A percentile compares a stretch with the other conserved stretches of the same genome.
Conservation (phyloP, 306 rosid species). For the Acacia crassicarpa region DNA sequence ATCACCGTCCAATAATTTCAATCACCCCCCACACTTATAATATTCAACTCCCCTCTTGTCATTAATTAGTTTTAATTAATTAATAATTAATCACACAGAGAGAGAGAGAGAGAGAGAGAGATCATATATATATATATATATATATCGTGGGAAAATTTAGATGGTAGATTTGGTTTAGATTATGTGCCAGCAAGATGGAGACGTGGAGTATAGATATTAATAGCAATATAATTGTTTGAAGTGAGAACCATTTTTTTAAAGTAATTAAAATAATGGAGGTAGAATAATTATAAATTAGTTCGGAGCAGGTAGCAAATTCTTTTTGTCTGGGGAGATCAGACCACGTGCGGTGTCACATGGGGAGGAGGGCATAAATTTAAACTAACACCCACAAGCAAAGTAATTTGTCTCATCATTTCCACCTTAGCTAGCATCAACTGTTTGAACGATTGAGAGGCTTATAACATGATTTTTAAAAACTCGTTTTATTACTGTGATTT, state of each 20-base stretch:
- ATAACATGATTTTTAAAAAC: too few relatives aligned
- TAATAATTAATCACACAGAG: background rate
- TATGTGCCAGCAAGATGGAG: conserved; percentile 25
- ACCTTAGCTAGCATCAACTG: background rate
- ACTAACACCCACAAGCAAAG: conserved; percentile 41
- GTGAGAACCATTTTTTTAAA: background rate
- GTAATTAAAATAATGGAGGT: background rate
- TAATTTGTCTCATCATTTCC: conserved; percentile 26
- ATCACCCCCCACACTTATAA: background rate
- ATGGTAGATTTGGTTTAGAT: conserved; percentile 13
- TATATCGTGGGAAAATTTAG: background rate
- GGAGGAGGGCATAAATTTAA: conserved; percentile 26
- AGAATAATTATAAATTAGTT: background rate
- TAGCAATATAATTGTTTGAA: conserved; percentile 36
- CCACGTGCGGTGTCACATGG: conserved; percentile 84
- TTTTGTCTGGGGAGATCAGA: conserved; percentile 63
- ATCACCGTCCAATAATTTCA: background rate
- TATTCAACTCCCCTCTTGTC: background rate
- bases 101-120: too few relatives aligned
- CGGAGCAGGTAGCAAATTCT: conserved; percentile 58
- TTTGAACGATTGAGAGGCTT: too few relatives aligned
- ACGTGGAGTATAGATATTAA: conserved; percentile 27
- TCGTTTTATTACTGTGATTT: too few relatives aligned
- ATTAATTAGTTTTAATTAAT: background rate
- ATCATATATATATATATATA: too few relatives aligned